Conservation (phyloP, 1,284 basidiomycete species). For the Trichosporon asahii region DNA sequence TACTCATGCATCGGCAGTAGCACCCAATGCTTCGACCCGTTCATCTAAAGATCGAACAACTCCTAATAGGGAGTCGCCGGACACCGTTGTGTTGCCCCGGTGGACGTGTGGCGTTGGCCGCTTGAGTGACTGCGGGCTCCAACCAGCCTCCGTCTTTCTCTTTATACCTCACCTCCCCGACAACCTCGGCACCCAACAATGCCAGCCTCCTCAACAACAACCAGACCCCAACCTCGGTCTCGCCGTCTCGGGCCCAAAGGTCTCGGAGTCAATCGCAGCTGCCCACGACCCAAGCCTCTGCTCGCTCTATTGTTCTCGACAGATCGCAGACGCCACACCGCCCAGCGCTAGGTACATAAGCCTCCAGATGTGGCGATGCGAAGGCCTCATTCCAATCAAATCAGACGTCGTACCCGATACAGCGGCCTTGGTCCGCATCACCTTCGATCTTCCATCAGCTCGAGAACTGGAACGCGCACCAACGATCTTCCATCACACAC, state of each 20-base stretch:
- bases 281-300: neutral
- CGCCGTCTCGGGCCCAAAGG: neutral
- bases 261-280: too few species aligned
- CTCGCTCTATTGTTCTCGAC: neutral
- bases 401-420: neutral
- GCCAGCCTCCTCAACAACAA: neutral
- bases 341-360: neutral
- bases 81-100: too few species aligned
- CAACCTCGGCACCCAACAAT: neutral
- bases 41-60: too few species aligned
- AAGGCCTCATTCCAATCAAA: conserved; percentile 3
- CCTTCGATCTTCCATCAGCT: neutral
- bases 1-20: too few species aligned
- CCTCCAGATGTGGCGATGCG: neutral
- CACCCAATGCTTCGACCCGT: too few species aligned
- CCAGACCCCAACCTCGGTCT: neutral
- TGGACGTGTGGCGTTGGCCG: too few species aligned
- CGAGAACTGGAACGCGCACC: too few species aligned
- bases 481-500: neutral
- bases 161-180: neutral
- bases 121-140: too few species aligned
- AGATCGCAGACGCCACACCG: too few species aligned
- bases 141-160: neutral
- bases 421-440: neutral
- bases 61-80: too few species aligned